Evolutionary conservation across 1,139 yeast species (phyloP).

Genomic region (Saccharomyces pastorianus): DNA sequence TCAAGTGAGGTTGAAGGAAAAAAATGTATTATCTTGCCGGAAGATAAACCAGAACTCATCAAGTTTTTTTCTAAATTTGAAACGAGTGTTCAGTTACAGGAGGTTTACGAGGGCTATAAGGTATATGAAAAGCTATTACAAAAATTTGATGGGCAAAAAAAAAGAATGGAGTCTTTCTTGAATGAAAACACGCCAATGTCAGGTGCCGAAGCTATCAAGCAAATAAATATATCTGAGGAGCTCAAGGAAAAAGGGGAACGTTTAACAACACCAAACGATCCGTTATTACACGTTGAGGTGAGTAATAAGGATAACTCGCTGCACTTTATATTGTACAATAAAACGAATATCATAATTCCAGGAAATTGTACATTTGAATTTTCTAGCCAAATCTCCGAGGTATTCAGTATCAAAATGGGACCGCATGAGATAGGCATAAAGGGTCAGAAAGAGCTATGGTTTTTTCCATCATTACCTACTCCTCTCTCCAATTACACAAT

Average conservation of each 20-base stretch:
- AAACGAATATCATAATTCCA: background rate
- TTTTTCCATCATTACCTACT: background rate
- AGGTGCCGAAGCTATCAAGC: background rate
- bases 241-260: background rate
- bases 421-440: background rate
- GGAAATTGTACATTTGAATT: background rate
- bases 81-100: constrained; percentile 8
- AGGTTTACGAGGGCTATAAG: constrained; percentile 7
- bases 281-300: background rate
- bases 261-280: background rate
- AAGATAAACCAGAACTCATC: constrained; percentile 2
- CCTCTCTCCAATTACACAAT: background rate
- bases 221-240: background rate
- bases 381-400: background rate
- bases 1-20: background rate
- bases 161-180: constrained; percentile 6
- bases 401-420: background rate
- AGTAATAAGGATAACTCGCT: background rate
- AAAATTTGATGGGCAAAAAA: constrained; percentile 12
- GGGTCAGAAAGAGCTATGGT: background rate
- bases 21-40: constrained; percentile 2
- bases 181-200: background rate
- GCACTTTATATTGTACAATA: background rate
- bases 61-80: constrained; percentile 7
- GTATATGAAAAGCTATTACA: constrained; percentile 12